Evolutionary conservation across 139 green algal species (phyloP), one percentile per base, ranked within the genome.

Genomic region (Chlamydomonas sp.): DNA sequence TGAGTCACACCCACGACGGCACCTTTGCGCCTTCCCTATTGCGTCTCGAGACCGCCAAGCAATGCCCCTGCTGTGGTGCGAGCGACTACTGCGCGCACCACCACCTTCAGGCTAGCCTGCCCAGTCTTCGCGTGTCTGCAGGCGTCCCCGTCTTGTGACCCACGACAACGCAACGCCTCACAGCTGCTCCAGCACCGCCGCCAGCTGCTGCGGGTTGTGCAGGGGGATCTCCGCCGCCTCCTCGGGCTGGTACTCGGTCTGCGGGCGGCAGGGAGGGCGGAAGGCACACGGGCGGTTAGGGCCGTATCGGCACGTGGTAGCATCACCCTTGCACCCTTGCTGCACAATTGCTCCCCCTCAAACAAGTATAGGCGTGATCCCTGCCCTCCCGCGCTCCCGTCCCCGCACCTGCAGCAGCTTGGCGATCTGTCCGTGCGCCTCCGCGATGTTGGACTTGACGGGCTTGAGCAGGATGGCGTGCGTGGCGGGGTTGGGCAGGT

Each of bases 381-480:
- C 9, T 12, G 66, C 12, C 66, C 66, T 9, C 9, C 12, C 66
- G 66, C 66, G 66, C 9, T 71, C 66, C 9, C 66, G 66, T 18
- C 60, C 81, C 97, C 96, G 12, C 74, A 88, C 71, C 15, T 97
- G 90, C 77, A 99, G 78, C 69, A 98, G 92, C 18, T 89, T 79
- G 4, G 92, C 91, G 64, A 99, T 93, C 92, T 99, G 98, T 2
- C 86, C 94, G 86, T 99, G 97, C 14, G 98, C 98, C 90, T 99
- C 98, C 1, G 95, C 91, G 62, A 99, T 96, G 87, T 99, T 99
- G 78, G 90, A 95, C 89, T 96, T 97, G 88, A 99, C 97, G 68
- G 98, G 98, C 85, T 93, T 94, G 85, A 99, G 96, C 83, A 99
- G 92, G 72, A 98, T 96, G 69, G 89, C 91, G 62, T 95, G 94